Conservation (phyloP, 2,329 filamentous ascomycete genomes). For the Exophiala lecanii-corni region DNA sequence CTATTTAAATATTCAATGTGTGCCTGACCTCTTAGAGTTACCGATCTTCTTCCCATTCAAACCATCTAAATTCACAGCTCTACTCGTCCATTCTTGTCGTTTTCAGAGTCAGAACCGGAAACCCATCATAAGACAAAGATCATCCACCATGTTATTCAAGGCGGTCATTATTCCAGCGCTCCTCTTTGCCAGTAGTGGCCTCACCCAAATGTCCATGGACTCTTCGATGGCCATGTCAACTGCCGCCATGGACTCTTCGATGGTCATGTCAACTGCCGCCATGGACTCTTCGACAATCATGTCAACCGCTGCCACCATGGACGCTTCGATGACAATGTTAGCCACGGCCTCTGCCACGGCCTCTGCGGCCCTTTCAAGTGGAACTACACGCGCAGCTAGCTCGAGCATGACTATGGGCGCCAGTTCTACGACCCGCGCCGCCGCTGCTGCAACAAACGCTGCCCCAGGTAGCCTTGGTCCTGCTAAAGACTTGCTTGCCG, state of each 20-base stretch:
- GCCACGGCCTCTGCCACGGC: no score
- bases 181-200: slow-evolving; percentile 6
- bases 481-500: slow-evolving; percentile 5
- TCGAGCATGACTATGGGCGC: slow-evolving; percentile 4
- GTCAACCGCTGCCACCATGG: slow-evolving; percentile 7
- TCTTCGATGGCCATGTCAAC: slow-evolving; percentile 3
- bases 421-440: slow-evolving; percentile 4
- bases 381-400: slow-evolving; percentile 5
- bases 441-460: slow-evolving; percentile 4
- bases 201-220: slow-evolving; percentile 6
- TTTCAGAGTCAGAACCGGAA: slow-evolving; percentile 6
- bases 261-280: slow-evolving; percentile 1
- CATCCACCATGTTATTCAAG: slow-evolving; percentile 6
- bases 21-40: slow-evolving; percentile 4
- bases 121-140: slow-evolving; percentile 6
- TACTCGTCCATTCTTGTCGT: slow-evolving; percentile 6
- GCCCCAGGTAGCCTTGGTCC: slow-evolving; percentile 4
- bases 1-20: slow-evolving; percentile 7
- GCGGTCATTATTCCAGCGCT: slow-evolving; percentile 4
- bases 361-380: slow-evolving; percentile 6
- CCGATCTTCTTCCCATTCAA: slow-evolving; percentile 5
- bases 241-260: slow-evolving; percentile 1
- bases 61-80: slow-evolving; percentile 5
- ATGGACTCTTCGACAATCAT: slow-evolving; percentile 6
- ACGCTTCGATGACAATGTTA: slow-evolving; percentile 9